Evolutionary conservation across 352 stramenopile species (phyloP).

Genomic region (Globisporangium barbulae): DNA sequence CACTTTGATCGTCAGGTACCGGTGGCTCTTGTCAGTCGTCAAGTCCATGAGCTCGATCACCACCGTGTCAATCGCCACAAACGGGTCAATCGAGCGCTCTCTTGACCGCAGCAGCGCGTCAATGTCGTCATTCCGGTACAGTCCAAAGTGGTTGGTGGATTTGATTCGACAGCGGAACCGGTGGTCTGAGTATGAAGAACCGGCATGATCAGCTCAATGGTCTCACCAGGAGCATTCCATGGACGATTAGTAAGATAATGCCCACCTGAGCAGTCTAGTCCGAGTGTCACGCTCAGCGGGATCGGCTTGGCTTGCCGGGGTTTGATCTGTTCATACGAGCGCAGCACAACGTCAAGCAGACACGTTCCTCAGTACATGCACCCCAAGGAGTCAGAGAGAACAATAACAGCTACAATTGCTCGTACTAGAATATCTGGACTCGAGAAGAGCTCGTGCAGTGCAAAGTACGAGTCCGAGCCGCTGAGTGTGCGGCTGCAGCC

Average conservation of each 20-base stretch:
- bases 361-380: too few relatives aligned
- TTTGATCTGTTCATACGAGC: conserved; percentile 46
- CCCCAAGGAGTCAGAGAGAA: background rate
- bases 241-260: background rate
- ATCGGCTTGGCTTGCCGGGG: conserved; percentile 34
- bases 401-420: background rate
- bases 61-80: conserved; percentile 59
- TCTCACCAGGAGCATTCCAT: too few relatives aligned
- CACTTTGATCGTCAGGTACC: conserved; percentile 48
- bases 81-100: conserved; percentile 32
- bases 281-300: conserved; percentile 62
- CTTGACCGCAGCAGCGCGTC: conserved; percentile 35
- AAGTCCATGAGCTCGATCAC: conserved; percentile 72
- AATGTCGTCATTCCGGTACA: conserved; percentile 66
- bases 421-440: conserved; percentile 47
- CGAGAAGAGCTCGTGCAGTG: conserved; percentile 64
- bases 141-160: conserved; percentile 56
- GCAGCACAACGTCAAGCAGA: background rate
- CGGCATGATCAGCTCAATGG: background rate
- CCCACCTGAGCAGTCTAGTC: conserved; percentile 42
- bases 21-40: conserved; percentile 49
- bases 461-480: conserved; percentile 75
- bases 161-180: conserved; percentile 76
- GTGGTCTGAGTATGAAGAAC: conserved; percentile 25
- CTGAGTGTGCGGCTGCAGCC: conserved; percentile 73